These are phyloP conservation scores for Phylloporus sp. DNA, from an alignment of 768 basidiomycete genomes.

Conservation along the genomic window DNA sequence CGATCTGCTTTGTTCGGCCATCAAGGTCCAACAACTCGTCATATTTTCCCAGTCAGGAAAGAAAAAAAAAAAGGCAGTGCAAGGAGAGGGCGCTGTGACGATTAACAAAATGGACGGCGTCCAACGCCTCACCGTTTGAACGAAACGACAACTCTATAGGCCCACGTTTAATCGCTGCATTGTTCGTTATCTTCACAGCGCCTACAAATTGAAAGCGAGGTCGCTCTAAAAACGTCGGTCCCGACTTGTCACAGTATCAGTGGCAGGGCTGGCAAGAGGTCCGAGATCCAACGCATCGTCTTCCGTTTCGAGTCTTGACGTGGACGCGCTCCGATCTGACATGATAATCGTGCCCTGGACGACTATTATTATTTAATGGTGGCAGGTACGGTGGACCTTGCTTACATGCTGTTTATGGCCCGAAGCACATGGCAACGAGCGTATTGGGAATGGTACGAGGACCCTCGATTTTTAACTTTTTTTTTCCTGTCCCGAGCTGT, in stretches of 20 bases:
- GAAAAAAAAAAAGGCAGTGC: too few relatives aligned
- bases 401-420: neutral
- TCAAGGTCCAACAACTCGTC: neutral
- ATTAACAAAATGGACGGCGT: neutral
- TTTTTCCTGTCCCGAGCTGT: neutral
- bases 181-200: neutral
- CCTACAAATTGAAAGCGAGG: neutral
- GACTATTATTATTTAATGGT: too few relatives aligned
- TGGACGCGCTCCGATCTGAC: neutral
- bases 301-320: neutral
- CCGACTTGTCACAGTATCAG: neutral
- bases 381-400: neutral
- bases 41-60: neutral
- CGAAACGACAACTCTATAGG: neutral
- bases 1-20: neutral
- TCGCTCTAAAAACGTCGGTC: neutral
- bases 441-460: neutral
- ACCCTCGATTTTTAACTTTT: neutral
- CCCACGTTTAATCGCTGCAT: neutral
- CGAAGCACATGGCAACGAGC: neutral
- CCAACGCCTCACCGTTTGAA: neutral
- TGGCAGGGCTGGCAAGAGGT: too few relatives aligned
- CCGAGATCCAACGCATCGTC: neutral
- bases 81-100: neutral
- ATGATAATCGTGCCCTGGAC: neutral